A percentile compares a stretch with the other conserved stretches of the same genome.
Conservation (phyloP, 371 early-diverging fungal species). For the Mucor indicus region DNA sequence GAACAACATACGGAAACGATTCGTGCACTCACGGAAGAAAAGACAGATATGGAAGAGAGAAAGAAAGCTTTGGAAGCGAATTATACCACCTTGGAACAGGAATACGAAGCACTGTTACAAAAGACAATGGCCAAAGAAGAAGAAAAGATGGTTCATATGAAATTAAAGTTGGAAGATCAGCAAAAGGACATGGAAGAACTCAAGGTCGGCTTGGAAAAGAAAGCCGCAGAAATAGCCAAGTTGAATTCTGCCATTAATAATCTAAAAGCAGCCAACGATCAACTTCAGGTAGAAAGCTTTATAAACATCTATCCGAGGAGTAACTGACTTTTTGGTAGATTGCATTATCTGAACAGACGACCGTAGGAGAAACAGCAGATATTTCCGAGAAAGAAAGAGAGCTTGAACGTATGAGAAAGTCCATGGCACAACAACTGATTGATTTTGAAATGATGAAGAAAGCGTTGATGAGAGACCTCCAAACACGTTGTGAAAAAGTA, state of each 20-base stretch:
- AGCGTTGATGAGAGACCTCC: slow-evolving; percentile 92
- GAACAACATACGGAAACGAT: slow-evolving; percentile 72
- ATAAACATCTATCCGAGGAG: background rate
- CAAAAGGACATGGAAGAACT: slow-evolving; percentile 78
- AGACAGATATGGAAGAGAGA: slow-evolving; percentile 57
- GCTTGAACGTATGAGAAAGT: slow-evolving; percentile 81
- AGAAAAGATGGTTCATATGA: slow-evolving; percentile 68
- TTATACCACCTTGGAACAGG: slow-evolving; percentile 71
- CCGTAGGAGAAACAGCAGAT: slow-evolving; percentile 9
- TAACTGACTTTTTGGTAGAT: slow-evolving; percentile 6
- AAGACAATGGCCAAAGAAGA: slow-evolving; percentile 92
- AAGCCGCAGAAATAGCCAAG: slow-evolving; percentile 68
- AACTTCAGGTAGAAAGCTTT: slow-evolving; percentile 51
- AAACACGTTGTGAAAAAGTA: slow-evolving; percentile 90
- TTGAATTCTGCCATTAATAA: slow-evolving; percentile 58
- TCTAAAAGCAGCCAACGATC: slow-evolving; percentile 64
- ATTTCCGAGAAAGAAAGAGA: slow-evolving; percentile 76
- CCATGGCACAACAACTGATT: slow-evolving; percentile 85
- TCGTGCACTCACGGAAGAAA: slow-evolving; percentile 60
- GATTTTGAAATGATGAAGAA: slow-evolving; percentile 96
- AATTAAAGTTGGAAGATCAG: slow-evolving; percentile 80
- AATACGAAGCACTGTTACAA: slow-evolving; percentile 90
- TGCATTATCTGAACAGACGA: slow-evolving; percentile 27
- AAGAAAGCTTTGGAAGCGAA: slow-evolving; percentile 72
- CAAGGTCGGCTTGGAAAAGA: slow-evolving; percentile 60